A percentile compares a stretch with the other conserved stretches of the same genome.
These are phyloP conservation scores for Suillus decipiens DNA, from an alignment of 768 basidiomycete genomes.

Conservation along the genomic window DNA sequence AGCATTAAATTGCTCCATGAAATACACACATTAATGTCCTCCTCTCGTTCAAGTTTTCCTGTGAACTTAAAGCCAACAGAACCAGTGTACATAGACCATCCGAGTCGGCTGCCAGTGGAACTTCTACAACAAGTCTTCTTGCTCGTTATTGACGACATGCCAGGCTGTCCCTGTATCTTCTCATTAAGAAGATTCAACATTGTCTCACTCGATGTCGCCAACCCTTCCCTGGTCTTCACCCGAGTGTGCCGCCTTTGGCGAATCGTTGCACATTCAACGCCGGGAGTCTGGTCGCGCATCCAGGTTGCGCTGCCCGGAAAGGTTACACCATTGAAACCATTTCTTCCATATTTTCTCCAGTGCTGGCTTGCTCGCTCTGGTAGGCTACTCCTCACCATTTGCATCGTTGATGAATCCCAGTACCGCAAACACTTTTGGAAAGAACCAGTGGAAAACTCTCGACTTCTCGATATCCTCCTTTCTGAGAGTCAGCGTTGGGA, in stretches of 20 bases:
- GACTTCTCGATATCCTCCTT: too few species aligned
- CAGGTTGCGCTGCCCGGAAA: too few species aligned
- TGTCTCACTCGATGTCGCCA: not conserved
- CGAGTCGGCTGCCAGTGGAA: too few species aligned
- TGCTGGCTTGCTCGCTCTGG: not conserved
- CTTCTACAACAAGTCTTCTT: too few species aligned
- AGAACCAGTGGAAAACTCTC: not conserved
- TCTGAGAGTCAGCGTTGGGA: too few species aligned
- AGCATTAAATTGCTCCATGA: too few species aligned
- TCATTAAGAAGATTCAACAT: accelerated
- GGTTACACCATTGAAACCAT: not conserved
- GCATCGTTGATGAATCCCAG: not conserved
- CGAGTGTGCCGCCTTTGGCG: not conserved
- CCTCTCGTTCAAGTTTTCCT: too few species aligned
- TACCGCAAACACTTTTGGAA: too few species aligned
- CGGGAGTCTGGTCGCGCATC: not conserved
- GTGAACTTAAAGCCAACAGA: too few species aligned
- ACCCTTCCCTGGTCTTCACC: not conserved
- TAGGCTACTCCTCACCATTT: not conserved
- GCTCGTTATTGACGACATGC: not conserved
- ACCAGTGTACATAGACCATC: too few species aligned
- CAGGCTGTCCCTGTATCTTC: not conserved
- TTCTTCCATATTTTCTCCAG: not conserved
- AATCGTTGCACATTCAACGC: not conserved
- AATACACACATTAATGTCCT: too few species aligned